These are phyloP conservation scores for Opeltia flavorubescens DNA, from an alignment of 495 filamentous ascomycete genomes.

Conservation along the genomic window DNA sequence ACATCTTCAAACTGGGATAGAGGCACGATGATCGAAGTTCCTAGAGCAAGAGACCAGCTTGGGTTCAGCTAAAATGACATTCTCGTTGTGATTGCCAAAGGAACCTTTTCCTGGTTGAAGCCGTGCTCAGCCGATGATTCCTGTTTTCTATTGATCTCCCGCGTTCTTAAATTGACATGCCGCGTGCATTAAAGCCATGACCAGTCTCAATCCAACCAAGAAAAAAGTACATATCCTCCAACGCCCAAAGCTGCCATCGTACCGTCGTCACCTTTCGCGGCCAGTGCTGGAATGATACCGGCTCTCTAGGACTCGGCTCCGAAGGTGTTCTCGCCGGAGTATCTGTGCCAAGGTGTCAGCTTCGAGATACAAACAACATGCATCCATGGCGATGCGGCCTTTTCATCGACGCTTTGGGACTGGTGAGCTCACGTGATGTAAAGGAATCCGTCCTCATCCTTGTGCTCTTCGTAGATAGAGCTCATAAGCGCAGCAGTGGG, in stretches of 20 bases:
- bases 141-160: too few species aligned
- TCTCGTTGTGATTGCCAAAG: too few species aligned
- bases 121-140: too few species aligned
- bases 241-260: not conserved
- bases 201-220: not conserved
- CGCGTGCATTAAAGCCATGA: too few species aligned
- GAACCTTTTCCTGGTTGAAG: too few species aligned
- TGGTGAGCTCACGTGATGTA: constrained; percentile 39
- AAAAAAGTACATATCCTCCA: not conserved
- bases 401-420: constrained; percentile 17
- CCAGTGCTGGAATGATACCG: too few species aligned
- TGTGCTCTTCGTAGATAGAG: constrained; percentile 99
- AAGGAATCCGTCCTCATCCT: constrained; percentile 47
- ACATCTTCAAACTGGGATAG: too few species aligned
- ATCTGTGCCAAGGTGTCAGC: constrained; percentile 43
- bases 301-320: constrained; percentile 29
- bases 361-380: not conserved
- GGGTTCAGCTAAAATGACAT: too few species aligned
- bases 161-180: too few species aligned
- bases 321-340: constrained; percentile 99
- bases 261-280: not conserved
- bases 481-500: constrained; percentile 97
- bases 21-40: too few species aligned
- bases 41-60: too few species aligned
- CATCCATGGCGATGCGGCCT: not conserved